These are phyloP conservation scores for Asparagopsis taxiformis DNA, from an alignment of 31 red algal species.

Conservation along the genomic window DNA sequence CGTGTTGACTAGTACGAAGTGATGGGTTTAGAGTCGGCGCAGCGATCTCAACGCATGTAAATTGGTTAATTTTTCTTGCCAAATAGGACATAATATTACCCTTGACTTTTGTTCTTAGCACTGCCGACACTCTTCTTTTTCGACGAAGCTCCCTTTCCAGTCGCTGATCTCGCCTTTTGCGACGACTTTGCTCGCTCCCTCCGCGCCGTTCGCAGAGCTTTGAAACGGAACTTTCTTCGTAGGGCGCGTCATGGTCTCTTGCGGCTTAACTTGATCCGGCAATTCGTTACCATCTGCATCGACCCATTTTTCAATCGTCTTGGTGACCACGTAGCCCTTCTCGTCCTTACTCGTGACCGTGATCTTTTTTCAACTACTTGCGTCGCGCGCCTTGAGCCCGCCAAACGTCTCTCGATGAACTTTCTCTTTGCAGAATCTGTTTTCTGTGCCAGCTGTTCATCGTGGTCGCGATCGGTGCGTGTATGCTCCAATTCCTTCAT, in stretches of 20 bases:
- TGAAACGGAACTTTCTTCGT: background rate
- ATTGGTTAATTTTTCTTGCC: background rate
- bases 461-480: background rate
- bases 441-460: background rate
- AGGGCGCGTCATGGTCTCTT: background rate
- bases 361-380: constrained; percentile 35
- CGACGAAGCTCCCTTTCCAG: too few relatives aligned
- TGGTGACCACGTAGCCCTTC: constrained; percentile 27
- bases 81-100: constrained; percentile 11
- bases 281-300: constrained; percentile 50
- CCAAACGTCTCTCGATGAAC: constrained; percentile 38
- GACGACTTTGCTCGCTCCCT: background rate
- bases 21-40: background rate
- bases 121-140: background rate
- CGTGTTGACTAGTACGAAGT: constrained; percentile 73
- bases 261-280: background rate
- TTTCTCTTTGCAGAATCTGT: constrained; percentile 23
- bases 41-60: background rate
- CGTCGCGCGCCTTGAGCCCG: constrained; percentile 1
- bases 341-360: constrained; percentile 4
- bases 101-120: background rate
- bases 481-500: constrained; percentile 24
- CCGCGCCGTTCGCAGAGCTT: background rate
- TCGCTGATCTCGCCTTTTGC: too few relatives aligned
- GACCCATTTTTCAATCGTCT: constrained; percentile 31